Evolutionary conservation across 2,329 filamentous ascomycete species (phyloP).

Genomic region (Chlorencoelia australis): DNA sequence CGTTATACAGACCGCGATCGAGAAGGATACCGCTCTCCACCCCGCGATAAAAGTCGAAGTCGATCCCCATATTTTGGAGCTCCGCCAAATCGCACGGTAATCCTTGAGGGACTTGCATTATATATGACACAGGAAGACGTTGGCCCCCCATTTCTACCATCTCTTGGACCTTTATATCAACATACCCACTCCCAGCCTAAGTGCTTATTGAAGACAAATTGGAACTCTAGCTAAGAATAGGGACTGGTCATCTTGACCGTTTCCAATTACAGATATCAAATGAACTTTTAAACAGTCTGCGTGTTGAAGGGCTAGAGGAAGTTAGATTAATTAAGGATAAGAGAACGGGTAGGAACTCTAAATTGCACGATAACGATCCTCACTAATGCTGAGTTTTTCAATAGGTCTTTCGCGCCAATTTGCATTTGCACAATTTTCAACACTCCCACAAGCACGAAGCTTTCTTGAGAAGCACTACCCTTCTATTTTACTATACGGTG

Average conservation of each 20-base stretch:
- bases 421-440: conserved; percentile 45
- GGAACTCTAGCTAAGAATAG: conserved; percentile 30
- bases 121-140: conserved; percentile 42
- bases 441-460: conserved; percentile 37
- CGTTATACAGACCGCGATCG: conserved; percentile 27
- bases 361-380: conserved; percentile 5
- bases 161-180: conserved; percentile 12
- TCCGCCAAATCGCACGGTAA: conserved; percentile 40
- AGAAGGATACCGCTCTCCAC: conserved; percentile 26
- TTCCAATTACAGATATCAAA: conserved; percentile 40
- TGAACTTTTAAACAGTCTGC: conserved; percentile 42
- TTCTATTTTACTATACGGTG: conserved; percentile 37
- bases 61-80: conserved; percentile 26
- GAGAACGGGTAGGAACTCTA: conserved; percentile 38
- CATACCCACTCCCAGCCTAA: conserved; percentile 24
- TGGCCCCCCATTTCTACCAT: conserved; percentile 31
- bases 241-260: conserved; percentile 25
- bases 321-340: conserved; percentile 47
- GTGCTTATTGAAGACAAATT: conserved; percentile 25
- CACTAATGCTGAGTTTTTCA: conserved; percentile 4
- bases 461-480: conserved; percentile 45
- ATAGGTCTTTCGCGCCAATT: conserved; percentile 44
- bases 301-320: conserved; percentile 43
- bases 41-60: conserved; percentile 22
- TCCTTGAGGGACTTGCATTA: conserved; percentile 43